Percentiles rank a stretch among this genome's conserved stretches.
Conservation (phyloP, 2,329 filamentous ascomycete genomes). For the Hypomyces rosellus region DNA sequence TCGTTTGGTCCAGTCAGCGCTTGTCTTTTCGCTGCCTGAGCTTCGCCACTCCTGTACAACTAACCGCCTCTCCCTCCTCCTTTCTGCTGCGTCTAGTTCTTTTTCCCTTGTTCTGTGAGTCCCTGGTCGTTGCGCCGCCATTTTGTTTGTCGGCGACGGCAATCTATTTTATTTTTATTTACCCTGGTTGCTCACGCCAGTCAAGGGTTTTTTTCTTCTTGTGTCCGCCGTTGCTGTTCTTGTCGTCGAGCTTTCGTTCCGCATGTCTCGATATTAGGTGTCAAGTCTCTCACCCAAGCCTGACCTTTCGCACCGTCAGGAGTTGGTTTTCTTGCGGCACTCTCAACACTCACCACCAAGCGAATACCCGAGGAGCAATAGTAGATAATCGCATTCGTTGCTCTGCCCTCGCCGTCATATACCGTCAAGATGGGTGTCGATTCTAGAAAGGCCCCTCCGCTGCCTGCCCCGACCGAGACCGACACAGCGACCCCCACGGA, state of each 20-base stretch:
- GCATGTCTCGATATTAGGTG: slow-evolving; percentile 7
- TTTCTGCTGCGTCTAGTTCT: not conserved
- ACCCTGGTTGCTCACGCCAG: too few relatives aligned
- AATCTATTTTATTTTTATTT: not conserved
- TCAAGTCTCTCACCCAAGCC: slow-evolving; percentile 2
- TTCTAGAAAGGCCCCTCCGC: slow-evolving; percentile 54
- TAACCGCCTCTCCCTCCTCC: slow-evolving; percentile 1
- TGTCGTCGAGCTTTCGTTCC: slow-evolving; percentile 4
- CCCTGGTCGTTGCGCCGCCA: not conserved
- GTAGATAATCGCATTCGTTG: slow-evolving; percentile 1
- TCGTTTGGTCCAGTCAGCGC: slow-evolving; percentile 1
- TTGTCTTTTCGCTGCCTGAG: slow-evolving; percentile 8
- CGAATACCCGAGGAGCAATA: not conserved
- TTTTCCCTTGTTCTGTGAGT: slow-evolving; percentile 4
- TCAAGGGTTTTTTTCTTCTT: not conserved
- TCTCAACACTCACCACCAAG: not conserved
- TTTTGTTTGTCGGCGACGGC: not conserved
- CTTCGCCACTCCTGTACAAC: slow-evolving; percentile 9
- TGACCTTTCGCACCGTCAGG: not conserved
- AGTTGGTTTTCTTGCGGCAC: not conserved
- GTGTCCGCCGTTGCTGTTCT: not conserved
- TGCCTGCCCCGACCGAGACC: slow-evolving; percentile 75
- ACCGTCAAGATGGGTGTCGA: slow-evolving; percentile 49
- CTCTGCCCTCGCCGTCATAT: slow-evolving; percentile 6
- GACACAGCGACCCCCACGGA: slow-evolving; percentile 57